Base-by-base conservation (phyloP, 148 eudicot species). In the Chenopodium suecicum region DNA sequence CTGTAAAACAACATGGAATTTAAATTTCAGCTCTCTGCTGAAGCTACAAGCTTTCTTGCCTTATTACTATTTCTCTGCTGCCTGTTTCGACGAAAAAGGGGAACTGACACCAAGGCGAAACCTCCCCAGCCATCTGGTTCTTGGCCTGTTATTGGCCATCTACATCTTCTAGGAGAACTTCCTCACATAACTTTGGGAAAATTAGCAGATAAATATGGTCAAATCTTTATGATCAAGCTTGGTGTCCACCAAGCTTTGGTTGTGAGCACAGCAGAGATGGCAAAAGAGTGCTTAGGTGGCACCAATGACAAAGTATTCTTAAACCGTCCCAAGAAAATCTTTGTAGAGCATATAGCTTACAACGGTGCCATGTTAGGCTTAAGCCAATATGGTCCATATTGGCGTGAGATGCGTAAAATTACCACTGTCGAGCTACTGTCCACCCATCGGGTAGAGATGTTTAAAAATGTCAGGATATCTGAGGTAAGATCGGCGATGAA, bases 391-490 rank as follows among this genome's bases (percentile, higher is more conserved):
- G 89, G 90, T 1, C 79, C 80, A 0, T 88, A 88, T 44, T 91
- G 94, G 92, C 86, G 89, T 4, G 82, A 89, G 22, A 69, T 88
- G 2, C 84, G 88, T 11, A 88, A 85, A 80, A 58, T 91, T 0
- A 73, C 75, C 25, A 29, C 70, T 19, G 12, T 80, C 0, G 82
- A 88, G 72, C 79, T 91, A 4, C 83, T 91, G 50, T 86, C 91
- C 0, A 76, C 74, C 58, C 76, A 64, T 2, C 73, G 87, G 37
- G 44, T 89, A 2, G 86, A 84, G n/a, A 54, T 73, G 72, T 75
- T 83, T 4, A 81, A 79, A 52, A 71, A 77, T 20, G 73, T 84
- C 41, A 52, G 87, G 13, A 78, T 78, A 0, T 74, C 78, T 0
- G 91, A 86, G 70, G 48, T 89, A 19, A 76, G 83, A 32, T 63